A percentile compares a stretch with the other conserved stretches of the same genome.
These are phyloP conservation scores for Russula compacta DNA, from an alignment of 768 basidiomycete species.

Conservation along the genomic window DNA sequence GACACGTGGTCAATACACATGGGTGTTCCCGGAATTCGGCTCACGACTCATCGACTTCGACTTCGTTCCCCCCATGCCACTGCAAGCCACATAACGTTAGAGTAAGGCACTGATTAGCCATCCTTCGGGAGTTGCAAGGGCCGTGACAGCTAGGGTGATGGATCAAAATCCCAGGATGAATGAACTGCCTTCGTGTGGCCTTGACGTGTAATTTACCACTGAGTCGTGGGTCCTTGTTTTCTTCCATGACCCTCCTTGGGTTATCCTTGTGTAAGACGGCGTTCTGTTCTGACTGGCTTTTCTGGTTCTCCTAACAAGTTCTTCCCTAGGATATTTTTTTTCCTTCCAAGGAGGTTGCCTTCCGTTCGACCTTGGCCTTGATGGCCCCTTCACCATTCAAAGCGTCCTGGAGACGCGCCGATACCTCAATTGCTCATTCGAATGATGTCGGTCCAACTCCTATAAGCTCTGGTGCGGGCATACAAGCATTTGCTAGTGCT, in stretches of 20 bases:
- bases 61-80: no score
- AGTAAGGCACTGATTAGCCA: no score
- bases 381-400: conserved; percentile 1
- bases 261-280: background rate
- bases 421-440: background rate
- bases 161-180: no score
- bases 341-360: background rate
- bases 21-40: no score
- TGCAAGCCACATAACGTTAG: no score
- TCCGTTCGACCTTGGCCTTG: background rate
- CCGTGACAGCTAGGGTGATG: no score
- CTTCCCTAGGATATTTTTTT: background rate
- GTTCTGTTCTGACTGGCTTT: background rate
- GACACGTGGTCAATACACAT: background rate
- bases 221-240: background rate
- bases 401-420: conserved; percentile 8
- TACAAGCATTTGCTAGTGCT: background rate
- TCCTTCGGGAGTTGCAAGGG: no score
- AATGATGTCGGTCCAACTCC: background rate
- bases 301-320: background rate
- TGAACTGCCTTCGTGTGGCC: no score
- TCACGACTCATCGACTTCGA: background rate
- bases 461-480: background rate
- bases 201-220: no score
- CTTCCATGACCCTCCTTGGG: background rate